Evolutionary conservation across 257 asterid genomes (phyloP), one percentile per base, ranked within the genome.

Genomic region (Agastache rugosa): DNA sequence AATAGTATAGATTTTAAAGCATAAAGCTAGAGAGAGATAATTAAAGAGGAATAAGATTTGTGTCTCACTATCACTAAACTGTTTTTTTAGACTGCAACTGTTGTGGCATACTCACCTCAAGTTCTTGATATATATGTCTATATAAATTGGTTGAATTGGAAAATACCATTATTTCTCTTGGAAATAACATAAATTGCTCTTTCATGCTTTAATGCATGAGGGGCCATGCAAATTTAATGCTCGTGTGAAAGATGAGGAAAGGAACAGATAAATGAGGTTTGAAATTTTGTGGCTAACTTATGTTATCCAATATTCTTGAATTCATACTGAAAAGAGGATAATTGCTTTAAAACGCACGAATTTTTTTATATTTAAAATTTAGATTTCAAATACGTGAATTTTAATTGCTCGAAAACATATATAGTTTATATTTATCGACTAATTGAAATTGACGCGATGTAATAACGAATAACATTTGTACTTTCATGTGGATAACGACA

Each of bases 181-280:
- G 48, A 77, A 78, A 66, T 85, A 73, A 75, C 83, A 54, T 11
- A 50, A 59, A 66, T 71, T 64, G 60, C 67, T 71, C 78, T 81
- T 77, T 77, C 84, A 64, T 50, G 78, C 88, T 77, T 89, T 88
- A 78, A 85, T 84, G 84, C 78, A 75, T 51, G 87, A 81, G 85
- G 85, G 97, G 80, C 90, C 93, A 83, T 65, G 80, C 83, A 79
- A 79, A 83, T 84, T 87, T 42, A 84, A 83, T 79, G 75, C 61
- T 78, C 64, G 71, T 83, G 77, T 78, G 88, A 75, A 82, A 75
- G 50, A 58, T 62, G 50, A 73, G 77, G 54, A 63, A 67, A 63
- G 31, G 51, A 48, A 54, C 12, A 29, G 12, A 61, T 8, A n/a
- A 12, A 48, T 45, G 53, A 45, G 58, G 25, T 17, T 50, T 50